Percentiles rank a stretch among this genome's conserved stretches.
Evolutionary conservation across 495 filamentous ascomycete genomes (phyloP).

Genomic region (Tuber indicum): DNA sequence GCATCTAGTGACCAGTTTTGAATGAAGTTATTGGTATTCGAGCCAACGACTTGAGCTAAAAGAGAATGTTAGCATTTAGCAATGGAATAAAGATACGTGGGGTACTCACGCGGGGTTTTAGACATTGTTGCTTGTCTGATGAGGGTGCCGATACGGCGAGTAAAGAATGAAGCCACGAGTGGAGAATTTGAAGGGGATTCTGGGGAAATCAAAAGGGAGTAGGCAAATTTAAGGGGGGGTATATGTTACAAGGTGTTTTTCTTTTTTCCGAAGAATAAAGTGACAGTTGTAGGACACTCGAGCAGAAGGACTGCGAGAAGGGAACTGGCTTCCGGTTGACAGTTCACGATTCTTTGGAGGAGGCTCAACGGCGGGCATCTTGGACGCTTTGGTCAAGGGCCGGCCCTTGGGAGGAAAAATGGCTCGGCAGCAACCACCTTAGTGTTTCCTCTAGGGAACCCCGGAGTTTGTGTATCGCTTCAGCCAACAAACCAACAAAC

Average conservation of each 20-base stretch:
- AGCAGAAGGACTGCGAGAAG: neutral
- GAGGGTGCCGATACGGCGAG: neutral
- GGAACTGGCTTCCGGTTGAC: neutral
- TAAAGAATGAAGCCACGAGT: conserved; percentile 5
- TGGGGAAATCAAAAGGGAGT: neutral
- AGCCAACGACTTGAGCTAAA: conserved; percentile 5
- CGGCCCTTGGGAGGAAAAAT: neutral
- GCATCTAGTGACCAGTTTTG: conserved; percentile 35
- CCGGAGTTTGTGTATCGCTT: neutral
- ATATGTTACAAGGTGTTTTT: neutral
- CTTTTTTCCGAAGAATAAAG: neutral
- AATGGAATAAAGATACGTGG: neutral
- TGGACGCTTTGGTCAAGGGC: neutral
- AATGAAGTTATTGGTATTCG: conserved; percentile 23
- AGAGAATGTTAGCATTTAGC: neutral
- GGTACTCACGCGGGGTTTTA: conserved; percentile 18
- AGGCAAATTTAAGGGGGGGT: neutral
- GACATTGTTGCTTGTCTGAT: conserved; percentile 18
- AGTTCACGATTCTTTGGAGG: neutral
- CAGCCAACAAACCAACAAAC: conserved; percentile 2
- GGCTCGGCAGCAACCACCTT: neutral
- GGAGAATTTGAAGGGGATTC: neutral
- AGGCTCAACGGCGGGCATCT: neutral
- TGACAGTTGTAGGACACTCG: neutral
- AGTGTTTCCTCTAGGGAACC: neutral